Evolutionary conservation across 768 basidiomycete genomes (phyloP).

Genomic region (Leccinum ochraceum): DNA sequence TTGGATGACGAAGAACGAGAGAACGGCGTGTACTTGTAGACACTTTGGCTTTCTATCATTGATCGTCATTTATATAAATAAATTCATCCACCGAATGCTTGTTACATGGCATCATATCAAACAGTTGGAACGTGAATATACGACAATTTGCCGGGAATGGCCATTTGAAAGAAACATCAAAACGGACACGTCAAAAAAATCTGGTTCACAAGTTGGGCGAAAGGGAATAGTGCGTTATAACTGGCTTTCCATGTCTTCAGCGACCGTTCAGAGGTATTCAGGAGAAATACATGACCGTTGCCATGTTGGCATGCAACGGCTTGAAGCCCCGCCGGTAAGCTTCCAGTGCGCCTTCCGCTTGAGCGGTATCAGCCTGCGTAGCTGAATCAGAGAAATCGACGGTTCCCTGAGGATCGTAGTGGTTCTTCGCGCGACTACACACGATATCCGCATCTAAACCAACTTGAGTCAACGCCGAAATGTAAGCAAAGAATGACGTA

Average conservation of each 20-base stretch:
- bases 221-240: neutral
- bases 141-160: neutral
- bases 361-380: conserved; percentile 45
- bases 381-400: conserved; percentile 62
- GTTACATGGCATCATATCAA: conserved; percentile 3
- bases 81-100: neutral
- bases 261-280: conserved; percentile 13
- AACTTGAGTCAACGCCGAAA: conserved; percentile 2
- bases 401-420: conserved; percentile 64
- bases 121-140: neutral
- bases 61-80: neutral
- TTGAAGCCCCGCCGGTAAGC: conserved; percentile 55
- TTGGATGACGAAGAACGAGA: conserved; percentile 17
- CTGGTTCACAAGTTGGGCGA: neutral
- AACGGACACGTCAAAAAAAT: neutral
- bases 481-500: conserved; percentile 34
- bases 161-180: neutral
- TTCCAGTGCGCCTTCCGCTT: conserved; percentile 45
- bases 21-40: conserved; percentile 32
- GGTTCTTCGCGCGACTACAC: conserved; percentile 78
- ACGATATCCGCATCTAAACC: conserved; percentile 70
- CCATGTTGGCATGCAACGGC: conserved; percentile 53
- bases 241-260: neutral
- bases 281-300: conserved; percentile 61
- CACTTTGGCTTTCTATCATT: neutral